These are phyloP conservation scores for Nyctanthes arbortristis DNA, from an alignment of 257 asterid species.

Conservation along the genomic window DNA sequence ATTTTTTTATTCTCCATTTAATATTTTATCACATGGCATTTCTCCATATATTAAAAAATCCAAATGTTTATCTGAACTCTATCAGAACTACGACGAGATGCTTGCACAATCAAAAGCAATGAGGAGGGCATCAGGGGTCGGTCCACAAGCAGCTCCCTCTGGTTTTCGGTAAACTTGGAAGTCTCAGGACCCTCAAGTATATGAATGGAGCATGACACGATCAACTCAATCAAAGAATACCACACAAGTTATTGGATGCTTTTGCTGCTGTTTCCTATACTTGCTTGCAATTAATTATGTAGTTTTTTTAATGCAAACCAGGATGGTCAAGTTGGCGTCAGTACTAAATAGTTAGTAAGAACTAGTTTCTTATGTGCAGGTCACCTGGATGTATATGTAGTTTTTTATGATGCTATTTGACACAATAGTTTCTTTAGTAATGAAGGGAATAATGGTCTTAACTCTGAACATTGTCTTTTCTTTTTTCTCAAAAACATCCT, in stretches of 20 bases:
- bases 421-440: no score
- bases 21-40: background rate
- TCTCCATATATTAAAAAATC: background rate
- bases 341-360: background rate
- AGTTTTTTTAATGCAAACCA: background rate
- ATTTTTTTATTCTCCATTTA: slow-evolving; percentile 1
- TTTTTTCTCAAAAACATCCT: no score
- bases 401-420: no score
- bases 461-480: no score
- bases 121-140: slow-evolving; percentile 52
- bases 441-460: no score
- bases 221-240: slow-evolving; percentile 4
- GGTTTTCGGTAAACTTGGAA: slow-evolving; percentile 47
- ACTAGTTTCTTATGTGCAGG: background rate
- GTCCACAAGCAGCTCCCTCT: slow-evolving; percentile 69
- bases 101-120: slow-evolving; percentile 68
- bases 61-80: slow-evolving; percentile 9
- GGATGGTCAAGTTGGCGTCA: slow-evolving; percentile 1
- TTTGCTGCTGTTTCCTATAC: slow-evolving; percentile 13
- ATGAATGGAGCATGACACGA: slow-evolving; percentile 7
- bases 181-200: background rate
- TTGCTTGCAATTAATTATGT: slow-evolving; percentile 12
- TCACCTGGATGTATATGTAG: slow-evolving; percentile 13
- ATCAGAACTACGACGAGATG: slow-evolving; percentile 73
- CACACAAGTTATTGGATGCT: background rate